Evolutionary conservation across 1,284 basidiomycete genomes (phyloP), one percentile per base, ranked within the genome.

Genomic region (Ceratobasidium sp.): DNA sequence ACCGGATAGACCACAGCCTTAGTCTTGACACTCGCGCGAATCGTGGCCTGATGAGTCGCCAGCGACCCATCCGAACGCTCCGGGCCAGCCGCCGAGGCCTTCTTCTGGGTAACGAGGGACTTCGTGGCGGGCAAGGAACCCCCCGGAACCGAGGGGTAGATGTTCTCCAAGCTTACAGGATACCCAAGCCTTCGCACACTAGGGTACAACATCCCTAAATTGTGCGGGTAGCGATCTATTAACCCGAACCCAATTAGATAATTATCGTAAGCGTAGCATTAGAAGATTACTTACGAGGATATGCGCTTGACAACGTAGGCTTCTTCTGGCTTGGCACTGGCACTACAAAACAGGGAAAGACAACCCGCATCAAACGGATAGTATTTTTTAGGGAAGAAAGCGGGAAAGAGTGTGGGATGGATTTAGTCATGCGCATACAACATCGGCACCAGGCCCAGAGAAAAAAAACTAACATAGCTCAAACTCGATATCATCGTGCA

Each of bases 1-100:
- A 75, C 47, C 18, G 84, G 83, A 73, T 84, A 83, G 30, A 78
- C 77, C 43, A 79, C 78, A 49, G 81, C 13, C 35, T 11, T 38
- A 38, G 35, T 38, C 35, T 38, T 38, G 6, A 38, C 35, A 11
- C 11, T 38, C 2, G 11, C n/a, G 23, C 13, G 26, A 14, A 6
- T n/a, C 5, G 2, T 35, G 28, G 28, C 9, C 43, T 46, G 41
- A 46, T 26, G 58, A 43, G 43, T 43, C 44, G 58, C 58, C 58
- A 21, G 58, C 58, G 30, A 61, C 43, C 43, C 26, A 28, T 44
- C 58, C 26, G 41, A 18, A 8, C 11, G n/a, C 23, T 61, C n/a
- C 35, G 11, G 11, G 6, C 11, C 11, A 21, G 11, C 21, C 43
- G 30, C 26, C 30, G 7, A 32, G 14, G 14, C 35, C n/a, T n/a